phyloP scores from a whole-genome alignment of 164 flowering plant genomes.

The Saururus chinensis region DNA sequence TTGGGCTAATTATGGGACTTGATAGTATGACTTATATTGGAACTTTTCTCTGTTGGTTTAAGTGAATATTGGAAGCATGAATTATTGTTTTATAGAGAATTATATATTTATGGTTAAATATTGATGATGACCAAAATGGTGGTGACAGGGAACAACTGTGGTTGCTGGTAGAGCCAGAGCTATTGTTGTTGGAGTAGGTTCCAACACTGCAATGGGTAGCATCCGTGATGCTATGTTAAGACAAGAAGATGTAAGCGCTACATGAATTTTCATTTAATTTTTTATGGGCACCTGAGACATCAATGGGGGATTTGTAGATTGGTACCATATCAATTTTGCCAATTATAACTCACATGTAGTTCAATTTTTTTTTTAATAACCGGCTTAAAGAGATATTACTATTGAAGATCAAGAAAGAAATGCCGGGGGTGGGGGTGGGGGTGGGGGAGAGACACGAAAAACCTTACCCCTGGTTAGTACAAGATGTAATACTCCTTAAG shows the following conservation, averaged over 20 bases:
- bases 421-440: too few relatives aligned
- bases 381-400: too few relatives aligned
- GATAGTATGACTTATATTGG: too few relatives aligned
- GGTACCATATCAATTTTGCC: not conserved
- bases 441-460: too few relatives aligned
- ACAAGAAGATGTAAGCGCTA: constrained; percentile 68
- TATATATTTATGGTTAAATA: not conserved
- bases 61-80: not conserved
- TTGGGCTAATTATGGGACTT: too few relatives aligned
- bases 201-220: constrained; percentile 96
- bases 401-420: too few relatives aligned
- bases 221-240: constrained; percentile 92
- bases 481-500: too few relatives aligned
- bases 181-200: constrained; percentile 85
- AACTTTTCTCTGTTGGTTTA: too few relatives aligned
- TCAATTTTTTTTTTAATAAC: too few relatives aligned
- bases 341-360: too few relatives aligned
- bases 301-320: not conserved
- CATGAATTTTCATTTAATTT: not conserved
- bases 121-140: constrained; percentile 5
- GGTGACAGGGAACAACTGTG: constrained; percentile 77
- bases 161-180: constrained; percentile 98
- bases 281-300: not conserved
- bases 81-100: too few relatives aligned
- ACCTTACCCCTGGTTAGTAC: too few relatives aligned